Evolutionary conservation across 148 eudicot genomes (phyloP), one percentile per base, ranked within the genome.

Genomic region (Polygonum maritimum): DNA sequence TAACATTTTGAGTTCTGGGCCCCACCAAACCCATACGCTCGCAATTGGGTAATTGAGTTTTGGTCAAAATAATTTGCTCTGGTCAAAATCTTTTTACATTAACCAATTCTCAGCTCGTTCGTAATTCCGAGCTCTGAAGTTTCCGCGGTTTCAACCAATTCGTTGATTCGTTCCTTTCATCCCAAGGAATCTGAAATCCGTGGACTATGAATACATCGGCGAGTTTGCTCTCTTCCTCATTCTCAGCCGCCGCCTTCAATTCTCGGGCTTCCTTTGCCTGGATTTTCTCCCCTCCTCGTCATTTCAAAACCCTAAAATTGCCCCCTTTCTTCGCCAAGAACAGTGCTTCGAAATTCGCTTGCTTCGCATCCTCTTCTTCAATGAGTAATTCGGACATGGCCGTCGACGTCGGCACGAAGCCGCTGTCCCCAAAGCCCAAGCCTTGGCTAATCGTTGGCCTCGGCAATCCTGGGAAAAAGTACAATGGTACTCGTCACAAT

Each of bases 401-500:
- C 40, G n/a, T 44, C 10, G 76, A 74, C 21, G 55, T 22, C 38
- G 58, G 45, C 62, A 75, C 76, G 76, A 8, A 52, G 21, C 69
- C 75, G 58, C 7, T 36, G 35, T 16, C 63, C 48, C 79, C 38
- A 1, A 88, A 86, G 63, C 85, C 84, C 14, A 82, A 82, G 74
- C 90, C 90, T 2, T 89, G 90, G 90, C 78, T 87, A 21, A 82
- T 89, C 65, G 90, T 89, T 22, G 90, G 90, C 19, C 87, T 89
- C 15, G 89, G 90, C 4, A 87, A 89, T 78, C 90, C 90, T 7
- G 90, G 90, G 16, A 87, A 82, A 77, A 85, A 73, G 74, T 89
- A 80, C 62, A 58, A 52, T 41, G 83, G 83, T 69, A 89, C 90
- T 54, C 86, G 93, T 45, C 90, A 89, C 77, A 87, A 89, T 82